phyloP scores from a whole-genome alignment of 140 eudicot genomes.

The Erigeron philadelphicus region DNA sequence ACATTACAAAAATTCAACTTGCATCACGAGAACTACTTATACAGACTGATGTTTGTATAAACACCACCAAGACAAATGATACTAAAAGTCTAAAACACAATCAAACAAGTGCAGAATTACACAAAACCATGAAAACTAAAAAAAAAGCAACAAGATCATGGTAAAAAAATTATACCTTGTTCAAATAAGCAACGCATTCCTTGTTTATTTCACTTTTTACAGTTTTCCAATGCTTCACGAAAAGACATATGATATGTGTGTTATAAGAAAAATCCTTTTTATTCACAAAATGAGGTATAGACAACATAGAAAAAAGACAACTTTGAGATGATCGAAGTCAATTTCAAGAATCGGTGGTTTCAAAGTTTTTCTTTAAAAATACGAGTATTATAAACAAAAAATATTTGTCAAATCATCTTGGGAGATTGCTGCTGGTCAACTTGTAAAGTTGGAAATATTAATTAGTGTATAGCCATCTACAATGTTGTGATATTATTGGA shows the following conservation, averaged over 20 bases:
- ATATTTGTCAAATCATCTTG: slow-evolving; percentile 19
- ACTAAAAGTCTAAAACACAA: too few species aligned
- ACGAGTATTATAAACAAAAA: too few species aligned
- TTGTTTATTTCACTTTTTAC: neutral
- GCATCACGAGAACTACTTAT: too few species aligned
- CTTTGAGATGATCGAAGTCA: slow-evolving; percentile 30
- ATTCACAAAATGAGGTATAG: neutral
- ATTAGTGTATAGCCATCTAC: too few species aligned
- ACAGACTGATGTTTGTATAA: neutral
- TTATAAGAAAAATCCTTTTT: neutral
- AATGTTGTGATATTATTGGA: too few species aligned
- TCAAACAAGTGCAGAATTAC: neutral
- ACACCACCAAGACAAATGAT: too few species aligned
- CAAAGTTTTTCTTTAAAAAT: slow-evolving; percentile 13
- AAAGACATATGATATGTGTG: slow-evolving; percentile 11
- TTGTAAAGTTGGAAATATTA: neutral
- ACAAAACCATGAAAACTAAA: neutral
- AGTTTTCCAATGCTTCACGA: neutral
- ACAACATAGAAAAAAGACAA: slow-evolving; percentile 18
- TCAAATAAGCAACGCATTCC: slow-evolving; percentile 32
- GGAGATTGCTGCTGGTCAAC: slow-evolving; percentile 8
- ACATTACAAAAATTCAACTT: too few species aligned
- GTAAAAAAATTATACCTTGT: slow-evolving; percentile 1
- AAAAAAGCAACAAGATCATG: slow-evolving; percentile 12
- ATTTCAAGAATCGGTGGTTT: slow-evolving; percentile 15